Evolutionary conservation across 1,139 yeast genomes (phyloP), one percentile per base, ranked within the genome.

Genomic region (Insectozyma bohioensis): DNA sequence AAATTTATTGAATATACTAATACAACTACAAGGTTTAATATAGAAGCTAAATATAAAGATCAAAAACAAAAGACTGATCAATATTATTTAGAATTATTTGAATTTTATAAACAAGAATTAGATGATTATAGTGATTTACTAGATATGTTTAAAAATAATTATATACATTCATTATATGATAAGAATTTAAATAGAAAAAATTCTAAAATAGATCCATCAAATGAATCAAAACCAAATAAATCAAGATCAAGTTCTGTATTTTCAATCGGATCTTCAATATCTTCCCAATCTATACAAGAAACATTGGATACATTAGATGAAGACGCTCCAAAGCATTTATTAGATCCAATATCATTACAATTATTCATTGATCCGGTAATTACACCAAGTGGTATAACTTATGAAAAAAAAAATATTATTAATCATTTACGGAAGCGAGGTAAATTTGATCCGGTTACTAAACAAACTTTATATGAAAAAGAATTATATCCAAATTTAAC

Each of bases 381-480:
- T n/a, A 58, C 73, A 10, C 74, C 73, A 9, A 62, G 72, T 15
- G 78, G 78, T 2, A 68, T 65, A 21, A 62, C 76, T 2, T 72
- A 67, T 45, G 78, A 72, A 41, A 57, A 63, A 35, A 41, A 67
- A 13, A 31, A 36, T 12, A 30, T 43, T 12, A 12, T 43, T 2
- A 30, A 28, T 30, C 44, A 50, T 32, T 30, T 41, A 27, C 30
- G 40, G 6, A 39, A 41, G 25, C 36, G 41, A 36, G 48, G 54
- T 6, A 40, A 40, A 19, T 41, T 28, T 20, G 48, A 52, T 26
- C 50, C 52, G 2, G 29, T 56, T 9, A 52, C 58, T 5, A 58
- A 75, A 32, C 52, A 56, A 33, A 61, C 61, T 0, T 45, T 70
- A 35, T 48, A 48, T n/a, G 61, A 59, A 27, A 43, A 46, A 23